Conservation (phyloP, 73 alveolate species). For the Paramecium sonneborni region DNA sequence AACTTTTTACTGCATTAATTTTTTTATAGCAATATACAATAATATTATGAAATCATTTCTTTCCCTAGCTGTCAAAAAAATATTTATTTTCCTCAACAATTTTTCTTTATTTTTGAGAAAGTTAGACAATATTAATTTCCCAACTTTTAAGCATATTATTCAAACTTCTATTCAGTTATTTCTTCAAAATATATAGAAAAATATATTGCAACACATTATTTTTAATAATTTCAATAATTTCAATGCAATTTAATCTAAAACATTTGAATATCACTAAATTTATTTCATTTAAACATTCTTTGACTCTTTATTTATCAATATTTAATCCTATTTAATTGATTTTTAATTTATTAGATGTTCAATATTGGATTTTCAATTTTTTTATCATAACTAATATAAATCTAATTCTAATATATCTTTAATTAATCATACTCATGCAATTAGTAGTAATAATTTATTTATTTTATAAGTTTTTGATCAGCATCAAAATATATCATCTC, state of each 20-base stretch:
- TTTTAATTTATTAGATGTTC: not conserved
- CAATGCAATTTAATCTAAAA: conserved; percentile 7
- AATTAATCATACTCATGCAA: conserved; percentile 21
- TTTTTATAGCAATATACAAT: not conserved
- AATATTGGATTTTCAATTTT: not conserved
- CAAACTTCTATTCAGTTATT: not conserved
- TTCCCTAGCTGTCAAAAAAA: not conserved
- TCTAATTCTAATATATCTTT: not conserved
- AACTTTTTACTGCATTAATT: not conserved
- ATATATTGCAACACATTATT: conserved; percentile 33
- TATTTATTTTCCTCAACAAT: not conserved
- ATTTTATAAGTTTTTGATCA: not conserved
- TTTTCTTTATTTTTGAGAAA: not conserved
- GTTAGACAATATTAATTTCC: not conserved
- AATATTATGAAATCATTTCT: conserved; percentile 10
- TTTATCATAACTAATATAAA: not conserved
- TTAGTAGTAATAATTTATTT: not conserved
- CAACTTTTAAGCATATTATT: not conserved
- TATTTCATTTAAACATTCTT: not conserved
- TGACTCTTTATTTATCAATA: not conserved
- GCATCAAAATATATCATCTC: not conserved
- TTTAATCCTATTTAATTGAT: not conserved
- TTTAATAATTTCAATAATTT: not conserved
- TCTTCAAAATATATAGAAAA: conserved; percentile 9
- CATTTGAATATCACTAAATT: not conserved